Evolutionary conservation across 768 basidiomycete species (phyloP).

Genomic region (Cubamyces sp.): DNA sequence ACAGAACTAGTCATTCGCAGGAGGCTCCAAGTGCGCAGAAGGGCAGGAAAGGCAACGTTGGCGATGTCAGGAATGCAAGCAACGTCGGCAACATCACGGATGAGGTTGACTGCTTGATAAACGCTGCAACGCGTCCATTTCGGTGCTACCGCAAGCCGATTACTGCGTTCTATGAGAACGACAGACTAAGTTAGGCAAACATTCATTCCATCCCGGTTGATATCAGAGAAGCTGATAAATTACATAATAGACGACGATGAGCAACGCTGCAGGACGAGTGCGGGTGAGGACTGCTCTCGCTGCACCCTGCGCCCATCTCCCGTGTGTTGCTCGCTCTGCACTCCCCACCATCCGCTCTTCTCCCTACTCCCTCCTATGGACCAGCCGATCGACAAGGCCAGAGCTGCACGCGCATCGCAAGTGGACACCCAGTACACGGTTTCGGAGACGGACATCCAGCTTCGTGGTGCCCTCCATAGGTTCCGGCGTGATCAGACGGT

Average conservation of each 20-base stretch:
- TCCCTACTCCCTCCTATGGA: not conserved
- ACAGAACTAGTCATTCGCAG: not conserved
- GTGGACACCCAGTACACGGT: slow-evolving; percentile 12
- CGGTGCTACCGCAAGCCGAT: slow-evolving; percentile 29
- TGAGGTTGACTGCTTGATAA: slow-evolving; percentile 36
- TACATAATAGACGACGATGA: slow-evolving; percentile 21
- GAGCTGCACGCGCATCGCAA: slow-evolving; percentile 4
- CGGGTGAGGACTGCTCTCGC: slow-evolving; percentile 25
- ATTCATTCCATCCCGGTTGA: not conserved
- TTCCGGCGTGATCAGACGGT: slow-evolving; percentile 25
- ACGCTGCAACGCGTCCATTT: slow-evolving; percentile 26
- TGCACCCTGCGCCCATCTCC: slow-evolving; percentile 18
- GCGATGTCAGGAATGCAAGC: slow-evolving; percentile 24
- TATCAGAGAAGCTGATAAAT: not conserved
- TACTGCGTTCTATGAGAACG: slow-evolving; percentile 31
- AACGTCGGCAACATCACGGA: too few species aligned
- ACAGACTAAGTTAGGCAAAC: slow-evolving; percentile 26
- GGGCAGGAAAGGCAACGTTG: slow-evolving; percentile 25
- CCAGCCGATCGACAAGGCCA: not conserved
- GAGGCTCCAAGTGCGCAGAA: slow-evolving; percentile 31
- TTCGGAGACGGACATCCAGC: slow-evolving; percentile 12
- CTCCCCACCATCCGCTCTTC: slow-evolving; percentile 19
- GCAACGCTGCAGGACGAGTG: not conserved
- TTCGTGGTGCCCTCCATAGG: slow-evolving; percentile 16
- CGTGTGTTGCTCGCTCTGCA: slow-evolving; percentile 35